Conservation (phyloP, 352 stramenopile genomes). For the Aphanomyces euteiches region DNA sequence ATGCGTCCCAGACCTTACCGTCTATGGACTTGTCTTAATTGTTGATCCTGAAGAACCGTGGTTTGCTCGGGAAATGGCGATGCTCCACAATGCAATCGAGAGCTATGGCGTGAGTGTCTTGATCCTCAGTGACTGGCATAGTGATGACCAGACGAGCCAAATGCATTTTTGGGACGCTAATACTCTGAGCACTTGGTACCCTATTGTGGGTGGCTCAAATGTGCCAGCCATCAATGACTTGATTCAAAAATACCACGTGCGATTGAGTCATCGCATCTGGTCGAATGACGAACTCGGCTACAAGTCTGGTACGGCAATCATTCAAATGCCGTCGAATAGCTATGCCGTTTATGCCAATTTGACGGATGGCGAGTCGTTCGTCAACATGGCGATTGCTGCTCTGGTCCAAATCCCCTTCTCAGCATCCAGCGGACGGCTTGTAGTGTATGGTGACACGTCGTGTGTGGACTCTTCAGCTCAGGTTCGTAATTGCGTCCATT, state of each 20-base stretch:
- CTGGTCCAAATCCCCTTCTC: conserved; percentile 59
- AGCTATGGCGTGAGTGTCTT: conserved; percentile 59
- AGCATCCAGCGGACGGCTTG: conserved; percentile 57
- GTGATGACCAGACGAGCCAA: conserved; percentile 50
- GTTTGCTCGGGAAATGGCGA: conserved; percentile 58
- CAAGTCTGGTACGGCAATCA: conserved; percentile 33
- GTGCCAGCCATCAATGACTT: conserved; percentile 68
- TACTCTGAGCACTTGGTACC: conserved; percentile 72
- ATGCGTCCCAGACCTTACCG: conserved; percentile 51
- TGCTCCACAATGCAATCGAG: conserved; percentile 54
- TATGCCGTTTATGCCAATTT: conserved; percentile 12
- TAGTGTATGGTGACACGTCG: conserved; percentile 68
- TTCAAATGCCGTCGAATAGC: conserved; percentile 1
- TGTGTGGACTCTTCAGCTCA: conserved; percentile 52
- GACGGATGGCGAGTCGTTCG: background rate
- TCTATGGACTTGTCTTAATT: conserved; percentile 74
- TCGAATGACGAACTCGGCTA: conserved; percentile 50
- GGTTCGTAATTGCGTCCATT: background rate
- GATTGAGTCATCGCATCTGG: conserved; percentile 54
- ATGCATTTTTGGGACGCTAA: conserved; percentile 80
- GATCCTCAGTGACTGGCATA: conserved; percentile 81
- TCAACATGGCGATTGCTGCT: conserved; percentile 51
- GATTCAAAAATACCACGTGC: conserved; percentile 60
- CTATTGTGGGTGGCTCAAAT: conserved; percentile 74
- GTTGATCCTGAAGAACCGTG: conserved; percentile 82